phyloP scores from a whole-genome alignment of 352 stramenopile genomes.

The Pythium biforme region DNA sequence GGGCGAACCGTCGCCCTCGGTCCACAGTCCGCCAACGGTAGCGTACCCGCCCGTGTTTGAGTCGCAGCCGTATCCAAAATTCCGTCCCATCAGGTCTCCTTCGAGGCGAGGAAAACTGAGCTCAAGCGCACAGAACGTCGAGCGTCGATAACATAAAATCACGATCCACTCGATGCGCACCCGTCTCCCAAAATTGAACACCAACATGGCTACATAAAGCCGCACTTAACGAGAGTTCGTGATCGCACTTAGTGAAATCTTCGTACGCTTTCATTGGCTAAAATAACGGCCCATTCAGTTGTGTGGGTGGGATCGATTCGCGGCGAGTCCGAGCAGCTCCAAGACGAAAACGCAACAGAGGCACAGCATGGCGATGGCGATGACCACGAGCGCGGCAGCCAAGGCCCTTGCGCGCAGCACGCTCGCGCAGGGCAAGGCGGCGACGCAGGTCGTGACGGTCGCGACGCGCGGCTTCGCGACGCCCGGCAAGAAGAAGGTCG shows the following conservation, averaged over 20 bases:
- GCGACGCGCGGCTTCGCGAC: conserved; percentile 40
- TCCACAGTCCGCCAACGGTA: neutral
- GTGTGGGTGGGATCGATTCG: conserved; percentile 29
- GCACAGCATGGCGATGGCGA: conserved; percentile 25
- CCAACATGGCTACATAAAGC: conserved; percentile 6
- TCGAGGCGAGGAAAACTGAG: neutral
- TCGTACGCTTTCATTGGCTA: conserved; percentile 18
- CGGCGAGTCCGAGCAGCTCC: conserved; percentile 19
- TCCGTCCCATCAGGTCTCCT: conserved; percentile 4
- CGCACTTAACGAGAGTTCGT: conserved; percentile 11
- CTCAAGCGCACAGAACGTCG: neutral
- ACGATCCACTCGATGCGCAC: neutral
- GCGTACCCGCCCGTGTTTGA: conserved; percentile 6
- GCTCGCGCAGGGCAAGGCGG: conserved; percentile 9
- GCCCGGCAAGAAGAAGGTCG: conserved; percentile 44
- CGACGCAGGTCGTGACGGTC: conserved; percentile 18
- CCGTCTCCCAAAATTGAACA: too few species aligned
- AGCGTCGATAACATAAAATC: neutral
- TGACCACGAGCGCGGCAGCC: conserved; percentile 15
- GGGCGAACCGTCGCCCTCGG: conserved; percentile 3
- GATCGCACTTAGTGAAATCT: conserved; percentile 12
- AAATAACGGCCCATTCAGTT: conserved; percentile 11
- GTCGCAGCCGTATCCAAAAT: conserved; percentile 8
- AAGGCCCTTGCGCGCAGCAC: conserved; percentile 27
- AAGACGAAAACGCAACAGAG: neutral